Percentiles rank a stretch among this genome's conserved stretches.
Conservation (phyloP, 2,329 filamentous ascomycete species). For the Neopestalotiopsis sp. region DNA sequence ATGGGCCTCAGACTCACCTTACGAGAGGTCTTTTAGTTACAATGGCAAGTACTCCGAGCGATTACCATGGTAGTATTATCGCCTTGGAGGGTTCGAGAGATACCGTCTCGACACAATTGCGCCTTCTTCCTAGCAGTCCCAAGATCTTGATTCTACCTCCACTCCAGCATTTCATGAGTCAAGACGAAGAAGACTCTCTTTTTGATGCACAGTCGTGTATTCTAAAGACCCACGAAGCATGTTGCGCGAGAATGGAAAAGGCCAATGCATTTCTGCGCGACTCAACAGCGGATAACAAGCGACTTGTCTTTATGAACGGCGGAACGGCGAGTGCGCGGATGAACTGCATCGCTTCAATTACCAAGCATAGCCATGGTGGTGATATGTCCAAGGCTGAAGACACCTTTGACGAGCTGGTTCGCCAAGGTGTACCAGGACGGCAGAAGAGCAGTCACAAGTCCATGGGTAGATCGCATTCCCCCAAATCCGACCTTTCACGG, state of each 20-base stretch:
- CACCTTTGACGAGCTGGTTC: slow-evolving; percentile 56
- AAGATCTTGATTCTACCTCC: slow-evolving; percentile 63
- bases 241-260: slow-evolving; percentile 48
- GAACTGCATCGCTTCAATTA: slow-evolving; percentile 60
- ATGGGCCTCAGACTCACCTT: neutral
- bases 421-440: slow-evolving; percentile 51
- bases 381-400: slow-evolving; percentile 54
- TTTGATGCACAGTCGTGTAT: slow-evolving; percentile 49
- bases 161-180: slow-evolving; percentile 51
- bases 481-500: neutral
- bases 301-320: slow-evolving; percentile 65
- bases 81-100: slow-evolving; percentile 64
- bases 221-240: slow-evolving; percentile 55
- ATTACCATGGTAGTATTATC: slow-evolving; percentile 55
- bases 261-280: slow-evolving; percentile 57
- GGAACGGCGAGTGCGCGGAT: slow-evolving; percentile 60
- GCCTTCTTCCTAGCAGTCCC: slow-evolving; percentile 61
- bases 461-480: neutral
- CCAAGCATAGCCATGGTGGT: slow-evolving; percentile 55
- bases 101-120: slow-evolving; percentile 62
- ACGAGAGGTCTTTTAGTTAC: slow-evolving; percentile 16
- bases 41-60: slow-evolving; percentile 29
- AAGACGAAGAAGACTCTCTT: slow-evolving; percentile 31
- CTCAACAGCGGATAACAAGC: slow-evolving; percentile 51
- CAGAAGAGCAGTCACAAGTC: neutral